Percentiles rank a stretch among this genome's conserved stretches.
These are phyloP conservation scores for Brassica juncea DNA, from an alignment of 345 rosid species.

Conservation along the genomic window DNA sequence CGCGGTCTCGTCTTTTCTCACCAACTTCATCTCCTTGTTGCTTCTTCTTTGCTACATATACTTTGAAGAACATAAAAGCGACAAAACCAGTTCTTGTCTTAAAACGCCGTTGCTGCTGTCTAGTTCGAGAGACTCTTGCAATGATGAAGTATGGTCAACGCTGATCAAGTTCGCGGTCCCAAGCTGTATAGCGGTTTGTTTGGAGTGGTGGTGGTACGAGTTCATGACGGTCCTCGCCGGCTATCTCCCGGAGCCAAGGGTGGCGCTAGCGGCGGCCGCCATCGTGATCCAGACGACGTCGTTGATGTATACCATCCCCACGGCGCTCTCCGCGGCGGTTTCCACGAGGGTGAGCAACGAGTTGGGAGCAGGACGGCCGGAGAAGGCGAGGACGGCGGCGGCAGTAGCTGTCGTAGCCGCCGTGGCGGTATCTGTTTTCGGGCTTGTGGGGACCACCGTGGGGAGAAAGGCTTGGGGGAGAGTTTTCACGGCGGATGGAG, in stretches of 20 bases:
- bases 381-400: conserved; percentile 60
- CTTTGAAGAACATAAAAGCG: conserved; percentile 12
- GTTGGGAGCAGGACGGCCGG: conserved; percentile 75
- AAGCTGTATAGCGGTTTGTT: conserved; percentile 79
- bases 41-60: conserved; percentile 59
- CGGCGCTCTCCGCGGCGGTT: conserved; percentile 68
- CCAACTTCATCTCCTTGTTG: conserved; percentile 65
- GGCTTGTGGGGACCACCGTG: conserved; percentile 60
- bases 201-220: conserved; percentile 99
- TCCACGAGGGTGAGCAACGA: conserved; percentile 88
- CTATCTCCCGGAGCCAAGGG: conserved; percentile 56
- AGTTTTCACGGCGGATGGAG: conserved; percentile 58
- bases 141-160: conserved; percentile 54
- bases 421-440: conserved; percentile 50
- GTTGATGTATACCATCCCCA: conserved; percentile 76
- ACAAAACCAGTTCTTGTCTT: conserved; percentile 22
- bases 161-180: conserved; percentile 69
- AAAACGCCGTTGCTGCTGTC: conserved; percentile 28
- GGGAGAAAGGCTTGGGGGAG: conserved; percentile 74
- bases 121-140: conserved; percentile 1
- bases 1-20: conserved; percentile 62
- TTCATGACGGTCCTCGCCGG: conserved; percentile 91
- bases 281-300: conserved; percentile 89
- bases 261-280: conserved; percentile 67
- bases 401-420: conserved; percentile 61